phyloP scores from a whole-genome alignment of 345 rosid species.

The Brassica nigra region DNA sequence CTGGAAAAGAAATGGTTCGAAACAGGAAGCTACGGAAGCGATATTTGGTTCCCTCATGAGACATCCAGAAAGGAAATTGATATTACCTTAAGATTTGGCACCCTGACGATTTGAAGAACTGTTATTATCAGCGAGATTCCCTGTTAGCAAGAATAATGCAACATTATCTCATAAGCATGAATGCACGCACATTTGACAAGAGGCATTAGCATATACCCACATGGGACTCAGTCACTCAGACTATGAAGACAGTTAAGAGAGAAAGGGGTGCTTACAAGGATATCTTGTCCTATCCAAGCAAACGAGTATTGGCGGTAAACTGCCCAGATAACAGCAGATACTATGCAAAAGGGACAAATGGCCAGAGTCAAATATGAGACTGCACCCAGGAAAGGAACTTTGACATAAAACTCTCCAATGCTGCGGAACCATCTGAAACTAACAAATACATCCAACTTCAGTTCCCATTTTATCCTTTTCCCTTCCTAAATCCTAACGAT shows the following conservation, averaged over 20 bases:
- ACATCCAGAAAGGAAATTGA: neutral
- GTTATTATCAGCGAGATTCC: conserved; percentile 93
- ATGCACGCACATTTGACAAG: conserved; percentile 7
- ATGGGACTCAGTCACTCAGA: conserved; percentile 20
- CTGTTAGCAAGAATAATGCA: conserved; percentile 44
- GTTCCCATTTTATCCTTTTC: conserved; percentile 25
- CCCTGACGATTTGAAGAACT: conserved; percentile 90
- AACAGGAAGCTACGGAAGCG: conserved; percentile 3
- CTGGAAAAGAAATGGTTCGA: neutral
- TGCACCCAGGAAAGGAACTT: conserved; percentile 84
- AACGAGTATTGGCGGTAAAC: conserved; percentile 58
- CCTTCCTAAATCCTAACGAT: neutral
- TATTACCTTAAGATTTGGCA: conserved; percentile 93
- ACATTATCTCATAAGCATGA: neutral
- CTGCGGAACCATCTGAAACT: conserved; percentile 93
- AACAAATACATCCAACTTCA: conserved; percentile 51
- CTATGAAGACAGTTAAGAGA: neutral
- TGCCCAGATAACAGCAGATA: conserved; percentile 93
- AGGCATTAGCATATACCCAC: neutral
- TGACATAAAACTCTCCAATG: conserved; percentile 72
- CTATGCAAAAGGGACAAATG: conserved; percentile 87
- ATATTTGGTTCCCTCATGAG: neutral
- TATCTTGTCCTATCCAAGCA: conserved; percentile 99
- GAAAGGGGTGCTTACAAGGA: conserved; percentile 71
- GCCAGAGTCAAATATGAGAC: conserved; percentile 86